Conservation (phyloP, 2,329 filamentous ascomycete genomes). For the Fusarium drepaniforme region DNA sequence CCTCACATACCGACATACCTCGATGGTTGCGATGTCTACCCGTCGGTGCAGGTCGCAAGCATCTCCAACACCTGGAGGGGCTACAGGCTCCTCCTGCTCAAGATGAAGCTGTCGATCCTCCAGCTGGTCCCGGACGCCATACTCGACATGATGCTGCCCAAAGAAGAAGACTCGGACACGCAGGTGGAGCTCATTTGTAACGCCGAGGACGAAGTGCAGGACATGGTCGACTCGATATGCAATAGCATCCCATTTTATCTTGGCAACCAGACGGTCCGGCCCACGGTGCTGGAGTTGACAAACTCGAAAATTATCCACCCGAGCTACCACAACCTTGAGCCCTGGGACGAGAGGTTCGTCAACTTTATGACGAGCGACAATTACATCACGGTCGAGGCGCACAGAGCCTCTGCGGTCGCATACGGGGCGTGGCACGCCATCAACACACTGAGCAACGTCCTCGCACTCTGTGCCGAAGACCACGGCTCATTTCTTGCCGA, state of each 20-base stretch:
- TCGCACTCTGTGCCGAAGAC: neutral
- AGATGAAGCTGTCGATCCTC: conserved; percentile 10
- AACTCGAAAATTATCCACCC: conserved; percentile 8
- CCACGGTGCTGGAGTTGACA: neutral
- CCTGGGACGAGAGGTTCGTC: neutral
- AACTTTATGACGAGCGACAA: neutral
- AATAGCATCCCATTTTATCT: conserved; percentile 20
- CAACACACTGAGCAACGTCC: neutral
- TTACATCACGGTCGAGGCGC: conserved; percentile 4
- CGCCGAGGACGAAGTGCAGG: neutral
- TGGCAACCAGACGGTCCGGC: conserved; percentile 8
- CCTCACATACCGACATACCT: conserved; percentile 11
- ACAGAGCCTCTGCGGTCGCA: conserved; percentile 4
- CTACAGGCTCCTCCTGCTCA: conserved; percentile 14
- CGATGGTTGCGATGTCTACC: conserved; percentile 7
- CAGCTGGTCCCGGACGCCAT: neutral
- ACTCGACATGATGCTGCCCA: neutral
- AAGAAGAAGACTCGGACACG: neutral
- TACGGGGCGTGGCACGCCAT: conserved; percentile 17
- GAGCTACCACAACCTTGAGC: conserved; percentile 15
- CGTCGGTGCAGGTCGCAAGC: conserved; percentile 11
- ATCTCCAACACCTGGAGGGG: conserved; percentile 27
- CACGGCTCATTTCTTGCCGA: neutral
- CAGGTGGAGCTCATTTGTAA: neutral
- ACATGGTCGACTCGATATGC: conserved; percentile 15